Evolutionary conservation across 1,284 basidiomycete species (phyloP).

Genomic region (Fistulinella cinereoalba): DNA sequence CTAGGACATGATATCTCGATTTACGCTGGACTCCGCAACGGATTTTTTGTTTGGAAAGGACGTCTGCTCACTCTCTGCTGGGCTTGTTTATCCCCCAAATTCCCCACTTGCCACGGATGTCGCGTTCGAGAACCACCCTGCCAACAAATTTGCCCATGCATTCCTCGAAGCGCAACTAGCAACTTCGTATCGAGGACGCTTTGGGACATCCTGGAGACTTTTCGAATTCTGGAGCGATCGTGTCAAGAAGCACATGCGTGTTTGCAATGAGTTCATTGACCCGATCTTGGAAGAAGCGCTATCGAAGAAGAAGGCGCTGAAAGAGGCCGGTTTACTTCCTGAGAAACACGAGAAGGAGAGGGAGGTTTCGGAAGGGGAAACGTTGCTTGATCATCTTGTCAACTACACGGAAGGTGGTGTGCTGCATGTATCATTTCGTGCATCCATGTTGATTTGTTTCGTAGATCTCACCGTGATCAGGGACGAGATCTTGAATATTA

Average conservation of each 20-base stretch:
- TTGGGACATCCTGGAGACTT: slow-evolving; percentile 32
- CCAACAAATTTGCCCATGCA: slow-evolving; percentile 35
- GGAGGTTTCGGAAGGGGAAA: slow-evolving; percentile 27
- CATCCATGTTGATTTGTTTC: background rate
- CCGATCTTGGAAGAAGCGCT: slow-evolving; percentile 36
- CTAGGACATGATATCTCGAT: slow-evolving; percentile 40
- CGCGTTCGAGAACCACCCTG: slow-evolving; percentile 15
- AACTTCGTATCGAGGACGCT: slow-evolving; percentile 17
- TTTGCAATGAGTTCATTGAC: slow-evolving; percentile 36
- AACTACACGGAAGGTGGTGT: slow-evolving; percentile 28
- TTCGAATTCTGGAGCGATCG: slow-evolving; percentile 35
- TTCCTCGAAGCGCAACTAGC: slow-evolving; percentile 32
- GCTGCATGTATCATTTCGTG: background rate
- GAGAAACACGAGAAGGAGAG: slow-evolving; percentile 15
- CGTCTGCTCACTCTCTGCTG: slow-evolving; percentile 30
- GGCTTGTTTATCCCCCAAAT: slow-evolving; percentile 27
- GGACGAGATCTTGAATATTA: slow-evolving; percentile 50
- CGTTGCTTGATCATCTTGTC: slow-evolving; percentile 32
- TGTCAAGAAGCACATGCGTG: slow-evolving; percentile 30
- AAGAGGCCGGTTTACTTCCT: slow-evolving; percentile 8
- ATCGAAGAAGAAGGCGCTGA: slow-evolving; percentile 21
- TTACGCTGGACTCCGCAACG: slow-evolving; percentile 41
- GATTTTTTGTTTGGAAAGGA: slow-evolving; percentile 41
- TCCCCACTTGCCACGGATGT: slow-evolving; percentile 10
- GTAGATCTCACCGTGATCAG: slow-evolving; percentile 37